Percentiles rank a stretch among this genome's conserved stretches.
These are phyloP conservation scores for Massarina eburnea DNA, from an alignment of 2,329 filamentous ascomycete genomes.

Conservation along the genomic window DNA sequence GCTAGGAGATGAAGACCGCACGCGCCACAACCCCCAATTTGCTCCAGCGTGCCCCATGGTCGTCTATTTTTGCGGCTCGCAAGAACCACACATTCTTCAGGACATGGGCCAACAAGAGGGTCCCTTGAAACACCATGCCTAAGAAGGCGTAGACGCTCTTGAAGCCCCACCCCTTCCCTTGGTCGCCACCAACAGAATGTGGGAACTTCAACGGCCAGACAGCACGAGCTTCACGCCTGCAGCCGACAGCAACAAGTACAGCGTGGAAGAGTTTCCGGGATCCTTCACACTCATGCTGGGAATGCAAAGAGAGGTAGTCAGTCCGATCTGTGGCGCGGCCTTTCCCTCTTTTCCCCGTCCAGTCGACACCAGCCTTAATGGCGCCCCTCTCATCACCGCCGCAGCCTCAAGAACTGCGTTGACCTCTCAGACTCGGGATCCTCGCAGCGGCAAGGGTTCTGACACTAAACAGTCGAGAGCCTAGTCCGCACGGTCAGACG, in stretches of 20 bases:
- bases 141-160: background rate
- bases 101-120: background rate
- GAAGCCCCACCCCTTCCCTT: background rate
- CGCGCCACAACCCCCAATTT: constrained; percentile 24
- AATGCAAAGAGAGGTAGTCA: background rate
- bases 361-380: background rate
- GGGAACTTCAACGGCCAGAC: constrained; percentile 2
- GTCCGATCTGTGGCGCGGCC: background rate
- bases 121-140: background rate
- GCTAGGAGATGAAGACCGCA: constrained; percentile 25
- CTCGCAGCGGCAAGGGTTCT: constrained; percentile 26
- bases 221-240: constrained; percentile 9
- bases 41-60: background rate
- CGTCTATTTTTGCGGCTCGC: background rate
- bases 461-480: constrained; percentile 40
- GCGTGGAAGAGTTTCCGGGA: background rate
- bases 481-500: constrained; percentile 32
- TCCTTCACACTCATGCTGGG: background rate
- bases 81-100: background rate
- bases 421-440: constrained; percentile 26
- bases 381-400: constrained; percentile 15
- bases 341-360: background rate
- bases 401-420: constrained; percentile 18
- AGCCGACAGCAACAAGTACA: constrained; percentile 5
- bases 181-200: constrained; percentile 15